phyloP scores from a whole-genome alignment of 345 rosid genomes.

The Noccaea caerulescens region DNA sequence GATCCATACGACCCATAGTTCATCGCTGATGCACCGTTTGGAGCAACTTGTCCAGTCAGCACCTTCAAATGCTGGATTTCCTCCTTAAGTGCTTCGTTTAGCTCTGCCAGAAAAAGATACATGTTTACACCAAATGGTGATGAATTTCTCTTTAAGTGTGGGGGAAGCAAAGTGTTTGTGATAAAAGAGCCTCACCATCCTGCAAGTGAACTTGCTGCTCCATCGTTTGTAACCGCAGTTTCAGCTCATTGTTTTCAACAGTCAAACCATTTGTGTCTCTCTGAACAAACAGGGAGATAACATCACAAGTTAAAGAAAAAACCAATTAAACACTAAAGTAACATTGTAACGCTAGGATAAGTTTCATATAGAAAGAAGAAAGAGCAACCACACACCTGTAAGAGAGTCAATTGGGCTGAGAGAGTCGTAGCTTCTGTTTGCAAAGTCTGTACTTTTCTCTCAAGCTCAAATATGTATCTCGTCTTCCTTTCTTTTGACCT shows the following conservation, averaged over 20 bases:
- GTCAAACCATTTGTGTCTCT: conserved; percentile 84
- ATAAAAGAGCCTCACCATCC: conserved; percentile 65
- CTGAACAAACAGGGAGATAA: conserved; percentile 45
- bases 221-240: conserved; percentile 85
- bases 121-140: conserved; percentile 7
- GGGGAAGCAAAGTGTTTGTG: conserved; percentile 15
- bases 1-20: conserved; percentile 63
- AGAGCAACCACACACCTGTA: conserved; percentile 57
- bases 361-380: neutral
- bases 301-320: neutral
- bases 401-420: conserved; percentile 81
- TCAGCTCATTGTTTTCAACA: conserved; percentile 83
- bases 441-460: conserved; percentile 83
- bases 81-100: conserved; percentile 87
- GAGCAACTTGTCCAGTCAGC: conserved; percentile 65
- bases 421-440: conserved; percentile 92
- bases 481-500: conserved; percentile 96
- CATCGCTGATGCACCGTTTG: conserved; percentile 70
- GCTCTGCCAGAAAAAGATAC: conserved; percentile 50
- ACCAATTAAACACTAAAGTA: neutral
- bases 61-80: conserved; percentile 94
- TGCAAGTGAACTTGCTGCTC: conserved; percentile 90
- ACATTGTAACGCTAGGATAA: neutral
- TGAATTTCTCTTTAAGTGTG: neutral
- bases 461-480: conserved; percentile 92